phyloP scores from a whole-genome alignment of 352 stramenopile species.

The Pythium apleroticum region DNA sequence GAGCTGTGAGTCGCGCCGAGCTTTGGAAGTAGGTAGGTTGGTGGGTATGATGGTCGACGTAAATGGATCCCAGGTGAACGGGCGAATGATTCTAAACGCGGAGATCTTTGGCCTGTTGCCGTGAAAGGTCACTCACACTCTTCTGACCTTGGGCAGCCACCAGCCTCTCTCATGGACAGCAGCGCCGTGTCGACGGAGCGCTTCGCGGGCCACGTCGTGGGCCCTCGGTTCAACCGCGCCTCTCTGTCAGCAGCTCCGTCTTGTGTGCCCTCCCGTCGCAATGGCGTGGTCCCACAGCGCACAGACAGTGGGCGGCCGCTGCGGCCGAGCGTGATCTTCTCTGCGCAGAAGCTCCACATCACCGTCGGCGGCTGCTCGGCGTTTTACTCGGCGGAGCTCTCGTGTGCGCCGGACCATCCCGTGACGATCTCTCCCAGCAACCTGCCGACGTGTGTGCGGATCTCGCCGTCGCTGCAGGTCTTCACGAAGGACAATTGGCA shows the following conservation, averaged over 20 bases:
- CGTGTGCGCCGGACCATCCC: constrained; percentile 36
- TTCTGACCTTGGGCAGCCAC: neutral
- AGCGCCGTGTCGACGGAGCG: neutral
- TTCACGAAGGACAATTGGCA: constrained; percentile 52
- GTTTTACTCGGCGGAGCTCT: constrained; percentile 56
- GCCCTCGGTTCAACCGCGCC: neutral
- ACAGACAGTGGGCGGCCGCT: neutral
- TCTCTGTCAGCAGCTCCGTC: neutral
- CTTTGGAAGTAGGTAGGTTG: neutral
- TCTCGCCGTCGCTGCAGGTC: constrained; percentile 47
- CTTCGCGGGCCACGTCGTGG: constrained; percentile 7
- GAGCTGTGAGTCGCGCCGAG: neutral
- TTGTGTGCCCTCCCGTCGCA: neutral
- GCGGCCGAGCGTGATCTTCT: constrained; percentile 43
- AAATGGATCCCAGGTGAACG: neutral
- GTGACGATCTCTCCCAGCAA: constrained; percentile 53
- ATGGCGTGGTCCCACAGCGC: neutral
- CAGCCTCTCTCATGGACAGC: neutral
- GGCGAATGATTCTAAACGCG: neutral
- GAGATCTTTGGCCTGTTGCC: neutral
- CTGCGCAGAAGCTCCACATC: constrained; percentile 33
- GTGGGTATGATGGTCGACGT: no score
- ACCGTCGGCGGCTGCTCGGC: constrained; percentile 43
- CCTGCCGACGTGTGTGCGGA: constrained; percentile 46
- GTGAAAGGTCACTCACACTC: constrained; percentile 6